Conservation (phyloP, 2,329 filamentous ascomycete species). For the Xylariaceae sp. region DNA sequence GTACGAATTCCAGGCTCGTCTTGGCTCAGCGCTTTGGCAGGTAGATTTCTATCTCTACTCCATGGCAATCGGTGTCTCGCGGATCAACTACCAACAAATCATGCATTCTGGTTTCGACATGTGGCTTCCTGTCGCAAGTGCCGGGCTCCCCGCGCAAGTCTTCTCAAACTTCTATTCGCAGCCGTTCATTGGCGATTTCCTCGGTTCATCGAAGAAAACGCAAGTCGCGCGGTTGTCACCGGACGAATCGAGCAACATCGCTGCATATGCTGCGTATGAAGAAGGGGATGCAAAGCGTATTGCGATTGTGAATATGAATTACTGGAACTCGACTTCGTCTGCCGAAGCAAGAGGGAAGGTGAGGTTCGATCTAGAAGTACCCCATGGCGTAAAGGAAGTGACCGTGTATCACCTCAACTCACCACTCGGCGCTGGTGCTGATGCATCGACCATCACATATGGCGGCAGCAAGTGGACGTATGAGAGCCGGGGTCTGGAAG, state of each 20-base stretch:
- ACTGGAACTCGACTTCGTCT: constrained; percentile 34
- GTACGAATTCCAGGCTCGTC: constrained; percentile 32
- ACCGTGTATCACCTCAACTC: constrained; percentile 31
- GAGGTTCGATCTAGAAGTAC: constrained; percentile 22
- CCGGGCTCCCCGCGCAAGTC: constrained; percentile 28
- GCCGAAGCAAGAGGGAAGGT: constrained; percentile 19
- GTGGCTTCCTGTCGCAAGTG: constrained; percentile 25
- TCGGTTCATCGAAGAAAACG: constrained; percentile 29
- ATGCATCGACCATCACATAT: constrained; percentile 33
- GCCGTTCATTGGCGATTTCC: constrained; percentile 35
- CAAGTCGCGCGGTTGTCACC: constrained; percentile 22
- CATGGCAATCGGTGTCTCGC: constrained; percentile 31
- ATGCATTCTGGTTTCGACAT: constrained; percentile 27
- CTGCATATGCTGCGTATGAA: constrained; percentile 31
- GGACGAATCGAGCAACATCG: constrained; percentile 17
- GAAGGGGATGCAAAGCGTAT: constrained; percentile 24
- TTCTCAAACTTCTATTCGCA: constrained; percentile 36
- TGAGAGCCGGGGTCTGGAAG: constrained; percentile 31
- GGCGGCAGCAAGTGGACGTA: constrained; percentile 37
- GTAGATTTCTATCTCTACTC: constrained; percentile 36
- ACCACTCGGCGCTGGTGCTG: constrained; percentile 32
- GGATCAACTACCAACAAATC: constrained; percentile 37
- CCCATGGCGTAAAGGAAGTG: constrained; percentile 17
- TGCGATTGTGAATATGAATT: constrained; percentile 32
- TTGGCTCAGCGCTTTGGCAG: constrained; percentile 35